Conservation (phyloP, 768 basidiomycete genomes). For the Agrocybe pediades region DNA sequence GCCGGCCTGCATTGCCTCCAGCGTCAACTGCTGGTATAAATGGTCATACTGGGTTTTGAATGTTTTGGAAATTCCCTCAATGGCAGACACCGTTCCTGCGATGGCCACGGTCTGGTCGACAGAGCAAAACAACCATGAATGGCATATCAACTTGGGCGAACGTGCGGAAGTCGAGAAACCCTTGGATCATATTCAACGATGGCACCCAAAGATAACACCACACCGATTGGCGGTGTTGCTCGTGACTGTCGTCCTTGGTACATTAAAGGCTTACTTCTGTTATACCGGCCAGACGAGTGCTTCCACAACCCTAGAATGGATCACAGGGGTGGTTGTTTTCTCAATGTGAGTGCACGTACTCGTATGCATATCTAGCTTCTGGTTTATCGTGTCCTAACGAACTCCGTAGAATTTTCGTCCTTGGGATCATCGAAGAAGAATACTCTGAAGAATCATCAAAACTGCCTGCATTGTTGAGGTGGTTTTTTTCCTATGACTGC, state of each 20-base stretch:
- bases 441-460: not conserved
- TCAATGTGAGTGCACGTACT: slow-evolving; percentile 5
- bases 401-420: not conserved
- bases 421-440: not conserved
- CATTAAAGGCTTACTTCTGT: slow-evolving; percentile 2
- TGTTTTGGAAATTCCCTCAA: too few relatives aligned
- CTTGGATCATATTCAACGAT: not conserved
- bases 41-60: too few relatives aligned
- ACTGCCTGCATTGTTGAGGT: not conserved
- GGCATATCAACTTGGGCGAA: not conserved
- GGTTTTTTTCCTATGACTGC: not conserved
- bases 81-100: too few relatives aligned
- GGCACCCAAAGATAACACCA: slow-evolving; percentile 11
- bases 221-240: slow-evolving; percentile 7
- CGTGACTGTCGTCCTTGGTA: slow-evolving; percentile 1
- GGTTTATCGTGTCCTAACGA: not conserved
- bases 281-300: slow-evolving; percentile 1
- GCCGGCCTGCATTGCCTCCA: too few relatives aligned
- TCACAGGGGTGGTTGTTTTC: slow-evolving; percentile 4
- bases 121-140: not conserved
- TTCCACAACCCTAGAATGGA: slow-evolving; percentile 12
- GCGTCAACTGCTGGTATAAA: too few relatives aligned
- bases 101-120: too few relatives aligned
- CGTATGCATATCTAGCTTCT: not conserved
- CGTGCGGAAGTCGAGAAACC: too few relatives aligned